Percentiles rank a stretch among this genome's conserved stretches.
phyloP scores from a whole-genome alignment of 768 basidiomycete genomes.

The Leccinum imitatum region DNA sequence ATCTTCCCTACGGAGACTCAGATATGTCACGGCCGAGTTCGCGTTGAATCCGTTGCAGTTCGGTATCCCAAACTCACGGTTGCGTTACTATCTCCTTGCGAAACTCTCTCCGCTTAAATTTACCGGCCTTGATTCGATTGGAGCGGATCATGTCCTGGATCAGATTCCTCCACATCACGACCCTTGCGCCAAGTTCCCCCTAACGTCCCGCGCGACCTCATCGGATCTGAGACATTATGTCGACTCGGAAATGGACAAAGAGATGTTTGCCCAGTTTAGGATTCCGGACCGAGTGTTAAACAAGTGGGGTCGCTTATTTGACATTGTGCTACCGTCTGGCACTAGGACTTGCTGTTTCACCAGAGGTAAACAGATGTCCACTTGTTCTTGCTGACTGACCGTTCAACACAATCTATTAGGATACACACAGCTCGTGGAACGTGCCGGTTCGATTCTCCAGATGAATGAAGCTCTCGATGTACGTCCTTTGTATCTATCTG shows the following conservation, averaged over 20 bases:
- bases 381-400: background rate
- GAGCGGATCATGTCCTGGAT: slow-evolving; percentile 39
- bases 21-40: slow-evolving; percentile 60
- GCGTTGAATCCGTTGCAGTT: slow-evolving; percentile 76
- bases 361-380: slow-evolving; percentile 45
- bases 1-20: slow-evolving; percentile 48
- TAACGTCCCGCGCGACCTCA: background rate
- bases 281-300: slow-evolving; percentile 62
- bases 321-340: slow-evolving; percentile 68
- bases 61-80: slow-evolving; percentile 77
- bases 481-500: slow-evolving; percentile 10
- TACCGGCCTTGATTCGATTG: slow-evolving; percentile 16
- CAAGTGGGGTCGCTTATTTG: slow-evolving; percentile 80
- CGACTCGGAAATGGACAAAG: slow-evolving; percentile 11
- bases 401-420: slow-evolving; percentile 40
- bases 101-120: slow-evolving; percentile 47
- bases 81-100: slow-evolving; percentile 79
- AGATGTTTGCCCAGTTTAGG: slow-evolving; percentile 26
- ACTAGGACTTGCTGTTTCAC: slow-evolving; percentile 78
- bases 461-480: slow-evolving; percentile 68
- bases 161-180: slow-evolving; percentile 52
- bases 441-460: slow-evolving; percentile 77
- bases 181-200: slow-evolving; percentile 10
- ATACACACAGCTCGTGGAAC: slow-evolving; percentile 74
- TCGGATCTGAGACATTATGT: slow-evolving; percentile 14